A percentile compares a stretch with the other conserved stretches of the same genome.
Conservation (phyloP, 139 green algal genomes). For the Coelastrella sp. region DNA sequence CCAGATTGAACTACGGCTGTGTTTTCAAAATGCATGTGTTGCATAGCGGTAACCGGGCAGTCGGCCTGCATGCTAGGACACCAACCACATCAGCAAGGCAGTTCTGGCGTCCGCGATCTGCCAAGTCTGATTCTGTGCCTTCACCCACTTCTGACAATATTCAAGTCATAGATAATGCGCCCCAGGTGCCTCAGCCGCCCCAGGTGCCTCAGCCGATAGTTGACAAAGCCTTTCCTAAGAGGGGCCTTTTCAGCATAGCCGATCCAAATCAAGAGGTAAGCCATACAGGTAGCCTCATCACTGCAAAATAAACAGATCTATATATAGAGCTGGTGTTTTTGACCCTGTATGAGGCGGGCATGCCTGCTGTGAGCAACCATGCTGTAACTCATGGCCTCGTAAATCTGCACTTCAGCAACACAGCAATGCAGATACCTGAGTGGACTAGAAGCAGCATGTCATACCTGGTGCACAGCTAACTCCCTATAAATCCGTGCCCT, state of each 20-base stretch:
- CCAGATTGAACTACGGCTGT: no score
- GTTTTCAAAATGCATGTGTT: no score
- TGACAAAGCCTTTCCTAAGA: slow-evolving; percentile 54
- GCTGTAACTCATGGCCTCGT: not conserved
- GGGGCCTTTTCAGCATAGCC: slow-evolving; percentile 59
- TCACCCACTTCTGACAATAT: not conserved
- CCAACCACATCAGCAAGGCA: not conserved
- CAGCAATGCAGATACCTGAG: not conserved
- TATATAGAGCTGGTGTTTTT: not conserved
- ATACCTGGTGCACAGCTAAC: not conserved
- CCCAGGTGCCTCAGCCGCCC: no score
- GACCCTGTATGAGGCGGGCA: not conserved
- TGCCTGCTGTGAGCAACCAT: not conserved
- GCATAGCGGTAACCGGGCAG: no score
- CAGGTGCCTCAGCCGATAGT: slow-evolving; percentile 1
- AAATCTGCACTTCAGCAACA: not conserved
- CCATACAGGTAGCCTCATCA: not conserved
- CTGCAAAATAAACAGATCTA: not conserved
- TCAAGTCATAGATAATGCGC: not conserved
- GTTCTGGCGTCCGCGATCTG: not conserved
- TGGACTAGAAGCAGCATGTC: not conserved
- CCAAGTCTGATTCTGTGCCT: not conserved
- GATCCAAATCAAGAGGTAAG: slow-evolving; percentile 62
- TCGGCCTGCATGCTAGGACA: not conserved
- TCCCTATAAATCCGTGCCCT: no score